Evolutionary conservation across 345 rosid species (phyloP), one percentile per base, ranked within the genome.

Genomic region (Salix udensis): DNA sequence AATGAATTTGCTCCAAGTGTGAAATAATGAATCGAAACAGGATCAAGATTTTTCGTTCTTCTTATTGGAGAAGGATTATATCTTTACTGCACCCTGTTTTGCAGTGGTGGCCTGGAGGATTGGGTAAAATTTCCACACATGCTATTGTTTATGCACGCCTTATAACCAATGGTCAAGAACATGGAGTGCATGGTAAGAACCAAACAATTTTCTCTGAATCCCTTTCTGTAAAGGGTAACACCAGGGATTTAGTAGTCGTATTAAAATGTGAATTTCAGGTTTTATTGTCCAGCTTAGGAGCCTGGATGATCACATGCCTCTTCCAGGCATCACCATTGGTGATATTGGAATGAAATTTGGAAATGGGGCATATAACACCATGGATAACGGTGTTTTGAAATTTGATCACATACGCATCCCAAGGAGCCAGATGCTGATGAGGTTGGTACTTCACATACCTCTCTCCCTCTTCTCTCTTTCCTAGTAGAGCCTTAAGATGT

Each of bases 71-170:
- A 64, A 14, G n/a, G 26, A 37, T 52, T 7, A 40, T 46, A 9
- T 24, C 69, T 19, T 66, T 76, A 12, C 55, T 31, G 79, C 40
- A 5, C 28, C 76, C 40, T 34, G 62, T 53, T 84, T 75, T 78
- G 79, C 55, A 96, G 99, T 94, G 99, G 99, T 96, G 99, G 99
- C 99, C 98, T 71, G 99, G 99, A 82, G 99, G 99, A 60, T 78
- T 96, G 85, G 99, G 99, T 73, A 96, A 96, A 86, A 84, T 69
- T 78, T 85, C 98, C 72, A 96, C 99, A 0, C 99, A 96, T 91
- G 97, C 93, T 72, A 83, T 91, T 85, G 92, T 91, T 75, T 96
- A 94, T 82, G 98, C 98, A 26, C 97, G 96, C 65, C 99, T 96
- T 62, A 82, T 92, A 39, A 87, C 85, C 65, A 87, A 85, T 78